phyloP scores from a whole-genome alignment of 192 early-diverging fungal species.

The Mortierella hygrophila region DNA sequence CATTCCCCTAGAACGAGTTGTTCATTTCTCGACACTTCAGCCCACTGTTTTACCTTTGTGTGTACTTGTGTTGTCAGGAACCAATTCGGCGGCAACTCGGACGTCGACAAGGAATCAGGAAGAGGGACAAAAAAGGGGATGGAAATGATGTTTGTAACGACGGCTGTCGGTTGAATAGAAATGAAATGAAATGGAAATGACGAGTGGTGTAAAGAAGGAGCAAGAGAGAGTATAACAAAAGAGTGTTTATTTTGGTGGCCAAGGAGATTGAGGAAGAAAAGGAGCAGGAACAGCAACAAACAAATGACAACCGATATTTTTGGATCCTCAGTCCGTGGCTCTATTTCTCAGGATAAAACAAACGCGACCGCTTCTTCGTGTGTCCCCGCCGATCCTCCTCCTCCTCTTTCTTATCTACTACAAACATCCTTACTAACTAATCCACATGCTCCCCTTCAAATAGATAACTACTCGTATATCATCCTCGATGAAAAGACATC shows the following conservation, averaged over 20 bases:
- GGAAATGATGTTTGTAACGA: neutral
- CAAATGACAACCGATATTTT: neutral
- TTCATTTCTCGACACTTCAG: neutral
- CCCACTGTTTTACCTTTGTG: neutral
- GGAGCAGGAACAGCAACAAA: neutral
- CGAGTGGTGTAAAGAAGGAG: neutral
- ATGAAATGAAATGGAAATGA: neutral
- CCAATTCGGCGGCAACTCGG: neutral
- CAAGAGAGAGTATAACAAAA: neutral
- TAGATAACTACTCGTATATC: constrained; percentile 92
- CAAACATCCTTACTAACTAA: neutral
- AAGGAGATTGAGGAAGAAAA: neutral
- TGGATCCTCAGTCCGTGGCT: neutral
- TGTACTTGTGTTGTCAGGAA: neutral
- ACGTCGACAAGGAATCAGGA: neutral
- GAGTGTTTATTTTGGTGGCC: neutral
- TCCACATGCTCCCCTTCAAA: neutral
- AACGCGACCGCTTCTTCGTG: neutral
- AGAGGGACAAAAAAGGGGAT: neutral
- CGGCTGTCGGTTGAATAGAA: neutral
- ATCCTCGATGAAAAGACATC: constrained; percentile 78
- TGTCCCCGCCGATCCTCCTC: neutral
- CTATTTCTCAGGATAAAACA: neutral
- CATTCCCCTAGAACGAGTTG: neutral
- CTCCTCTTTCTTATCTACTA: neutral